Evolutionary conservation across 2,329 filamentous ascomycete genomes (phyloP).

Genomic region (Fusarium clavum): DNA sequence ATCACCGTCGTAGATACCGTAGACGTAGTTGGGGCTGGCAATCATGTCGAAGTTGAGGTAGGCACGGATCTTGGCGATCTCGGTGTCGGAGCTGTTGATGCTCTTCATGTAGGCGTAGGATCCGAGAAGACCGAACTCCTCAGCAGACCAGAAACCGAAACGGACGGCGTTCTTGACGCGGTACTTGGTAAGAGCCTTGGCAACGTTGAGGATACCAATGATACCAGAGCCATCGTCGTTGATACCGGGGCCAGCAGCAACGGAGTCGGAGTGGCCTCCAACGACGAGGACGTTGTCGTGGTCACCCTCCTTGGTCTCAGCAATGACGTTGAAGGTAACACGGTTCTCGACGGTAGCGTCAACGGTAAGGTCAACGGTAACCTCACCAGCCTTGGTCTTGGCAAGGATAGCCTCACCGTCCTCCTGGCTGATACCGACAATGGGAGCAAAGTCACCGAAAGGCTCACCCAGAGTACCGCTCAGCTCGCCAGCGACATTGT

Average conservation of each 20-base stretch:
- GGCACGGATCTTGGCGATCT: constrained; percentile 62
- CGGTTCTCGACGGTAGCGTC: constrained; percentile 62
- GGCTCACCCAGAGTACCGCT: constrained; percentile 67
- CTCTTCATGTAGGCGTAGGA: constrained; percentile 62
- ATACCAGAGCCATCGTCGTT: constrained; percentile 73
- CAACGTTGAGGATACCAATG: constrained; percentile 59
- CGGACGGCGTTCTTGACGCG: constrained; percentile 61
- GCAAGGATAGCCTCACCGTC: constrained; percentile 54
- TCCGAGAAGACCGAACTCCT: constrained; percentile 62
- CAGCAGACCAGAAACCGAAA: constrained; percentile 65
- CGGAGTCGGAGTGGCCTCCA: constrained; percentile 61
- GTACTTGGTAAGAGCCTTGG: constrained; percentile 57
- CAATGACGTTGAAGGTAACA: constrained; percentile 63
- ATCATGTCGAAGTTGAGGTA: constrained; percentile 71
- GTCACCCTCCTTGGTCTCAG: constrained; percentile 62
- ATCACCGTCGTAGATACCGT: constrained; percentile 70
- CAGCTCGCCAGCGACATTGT: constrained; percentile 65
- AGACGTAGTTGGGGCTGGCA: constrained; percentile 62
- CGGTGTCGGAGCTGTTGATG: constrained; percentile 55
- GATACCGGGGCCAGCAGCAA: constrained; percentile 66
- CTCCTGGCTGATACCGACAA: constrained; percentile 63
- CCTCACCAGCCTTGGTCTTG: constrained; percentile 48
- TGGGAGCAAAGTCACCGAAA: constrained; percentile 60
- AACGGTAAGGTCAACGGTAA: constrained; percentile 54
- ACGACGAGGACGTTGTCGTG: constrained; percentile 61